Evolutionary conservation across 1,139 yeast species (phyloP), one percentile per base, ranked within the genome.

Genomic region (Saccharomyces hybrid): DNA sequence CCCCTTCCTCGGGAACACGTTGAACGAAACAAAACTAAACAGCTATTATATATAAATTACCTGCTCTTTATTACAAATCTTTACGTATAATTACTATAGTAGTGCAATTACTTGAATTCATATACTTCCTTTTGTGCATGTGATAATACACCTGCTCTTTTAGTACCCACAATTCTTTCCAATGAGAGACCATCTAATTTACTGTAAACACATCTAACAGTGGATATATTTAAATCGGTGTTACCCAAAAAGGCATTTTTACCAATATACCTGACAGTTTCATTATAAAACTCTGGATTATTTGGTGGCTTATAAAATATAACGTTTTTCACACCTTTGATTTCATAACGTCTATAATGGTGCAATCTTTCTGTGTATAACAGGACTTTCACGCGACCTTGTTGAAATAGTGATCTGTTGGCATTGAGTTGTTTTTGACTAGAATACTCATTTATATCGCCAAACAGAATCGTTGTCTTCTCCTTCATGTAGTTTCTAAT

Each of bases 341-440:
- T 76, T 56, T 88, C 93, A 68, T 81, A 90, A 55, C 98, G 77
- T 62, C 96, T 80, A 74, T 85, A 93, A 68, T 88, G 95, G 68
- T 93, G 99, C 69, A 91, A 75, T 77, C 99, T 86, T 65, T 93
- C 98, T 0, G 97, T 88, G 71, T 90, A 90, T 19, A 93, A 71
- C 72, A 95, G 69, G 34, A 91, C 79, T 64, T 88, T 87, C 47
- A 80, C 77, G 55, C 83, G 79, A 0, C 93, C 90, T 49, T 74
- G 73, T 57, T 72, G 75, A 67, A 93, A 93, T 44, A 78, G 74
- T 5, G 88, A 79, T 63, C 99, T 78, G 16, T 84, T 81, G 54
- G 88, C 78, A 1, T 91, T 81, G 46, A 89, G 70, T 56, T 86
- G 86, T 12, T 87, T 77, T 61, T 82, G 87, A 2, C 82, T 72